phyloP scores from a whole-genome alignment of 1,284 basidiomycete species.

The Ceratorhiza oryzae-sativae region DNA sequence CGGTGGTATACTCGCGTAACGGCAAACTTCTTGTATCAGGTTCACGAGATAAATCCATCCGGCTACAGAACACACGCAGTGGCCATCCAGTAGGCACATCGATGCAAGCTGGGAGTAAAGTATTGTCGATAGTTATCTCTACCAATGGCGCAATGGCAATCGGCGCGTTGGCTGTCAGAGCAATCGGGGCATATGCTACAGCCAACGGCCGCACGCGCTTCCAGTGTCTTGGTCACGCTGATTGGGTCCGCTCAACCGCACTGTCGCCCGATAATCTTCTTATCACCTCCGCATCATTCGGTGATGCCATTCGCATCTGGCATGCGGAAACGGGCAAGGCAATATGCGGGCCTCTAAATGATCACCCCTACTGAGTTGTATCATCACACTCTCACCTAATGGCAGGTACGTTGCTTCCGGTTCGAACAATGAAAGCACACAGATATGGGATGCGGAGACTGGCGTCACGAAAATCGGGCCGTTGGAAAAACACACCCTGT shows the following conservation, averaged over 20 bases:
- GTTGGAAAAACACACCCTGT: constrained; percentile 7
- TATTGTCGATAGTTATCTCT: constrained; percentile 7
- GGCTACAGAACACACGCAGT: background rate
- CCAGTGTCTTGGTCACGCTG: background rate
- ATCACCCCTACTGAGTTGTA: background rate
- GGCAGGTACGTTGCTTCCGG: constrained; percentile 1
- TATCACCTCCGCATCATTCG: constrained; percentile 7
- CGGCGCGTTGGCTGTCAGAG: constrained; percentile 53
- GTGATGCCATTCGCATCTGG: constrained; percentile 10
- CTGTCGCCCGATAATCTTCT: constrained; percentile 27
- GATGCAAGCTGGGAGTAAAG: constrained; percentile 40
- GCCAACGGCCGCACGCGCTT: background rate
- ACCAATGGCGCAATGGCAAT: background rate
- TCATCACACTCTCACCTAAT: constrained; percentile 15
- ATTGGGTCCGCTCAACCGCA: background rate
- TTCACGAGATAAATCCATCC: background rate
- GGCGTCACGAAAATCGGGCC: background rate
- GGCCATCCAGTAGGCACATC: background rate
- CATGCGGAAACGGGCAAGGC: background rate
- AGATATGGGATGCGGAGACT: constrained; percentile 1
- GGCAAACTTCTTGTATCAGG: background rate
- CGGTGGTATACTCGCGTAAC: background rate
- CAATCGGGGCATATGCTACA: constrained; percentile 55
- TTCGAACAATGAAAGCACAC: background rate
- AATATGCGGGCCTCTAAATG: background rate